Base-by-base conservation (phyloP, 352 stramenopile species). In the Pythium rhizo-oryzae region DNA sequence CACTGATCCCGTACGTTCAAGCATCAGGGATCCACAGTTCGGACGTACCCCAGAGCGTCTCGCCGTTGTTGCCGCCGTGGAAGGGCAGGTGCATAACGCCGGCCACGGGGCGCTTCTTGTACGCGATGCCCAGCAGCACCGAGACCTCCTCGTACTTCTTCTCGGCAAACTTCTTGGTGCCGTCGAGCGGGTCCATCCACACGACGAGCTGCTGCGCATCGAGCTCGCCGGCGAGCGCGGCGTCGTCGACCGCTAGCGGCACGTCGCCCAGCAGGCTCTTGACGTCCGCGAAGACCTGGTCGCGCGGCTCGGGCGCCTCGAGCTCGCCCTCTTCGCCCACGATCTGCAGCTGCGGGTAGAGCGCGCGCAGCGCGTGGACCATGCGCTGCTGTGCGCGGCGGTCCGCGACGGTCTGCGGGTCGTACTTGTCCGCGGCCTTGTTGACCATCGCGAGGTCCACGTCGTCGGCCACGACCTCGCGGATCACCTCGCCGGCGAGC, bases 61-160 rank as follows among this genome's bases (percentile, higher is more conserved):
- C 74, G 56, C 83, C 85, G 41, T 77, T 67, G 59, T 63, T 65
- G 59, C 69, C 41, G 12, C 81, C 82, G 43, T 80, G 65, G 74
- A 93, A 93, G 2, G 85, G 85, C 33, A 92, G 46, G 61, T 93
- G 85, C 61, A 93, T 85, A 19, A 93, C 78, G n/a, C 83, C 85
- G 0, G 78, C 85, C 28, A 93, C 71, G 5, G 85, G 82, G 1
- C 82, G 82, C 60, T 82, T 74, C 51, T 85, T 77, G 75, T 88
- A 86, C 41, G 83, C 78, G 65, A 93, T 82, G 66, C 85, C 85
- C 39, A 93, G 77, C 35, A 93, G 77, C 63, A 93, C 85, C 21
- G 85, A 93, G 8, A 93, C 85, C 61, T 93, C 81, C 39, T 93
- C 79, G 67, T 81, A 92, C 59, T 83, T 81, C 41, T 82, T 81